A percentile compares a stretch with the other conserved stretches of the same genome.
Evolutionary conservation across 306 rosid species (phyloP).

Genomic region (Sphenostylis stenocarpa): DNA sequence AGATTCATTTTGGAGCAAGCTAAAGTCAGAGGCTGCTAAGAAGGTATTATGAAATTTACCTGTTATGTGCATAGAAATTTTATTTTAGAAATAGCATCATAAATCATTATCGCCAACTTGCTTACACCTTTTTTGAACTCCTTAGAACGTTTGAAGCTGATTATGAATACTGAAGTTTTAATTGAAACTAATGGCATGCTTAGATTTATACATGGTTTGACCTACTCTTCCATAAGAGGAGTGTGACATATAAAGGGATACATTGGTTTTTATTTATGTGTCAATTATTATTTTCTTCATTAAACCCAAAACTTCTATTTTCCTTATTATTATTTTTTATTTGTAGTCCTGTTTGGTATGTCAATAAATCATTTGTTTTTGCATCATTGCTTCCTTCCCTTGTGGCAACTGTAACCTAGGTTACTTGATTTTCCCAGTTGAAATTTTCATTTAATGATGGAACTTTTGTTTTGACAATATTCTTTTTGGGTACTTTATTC

Average conservation of each 20-base stretch:
- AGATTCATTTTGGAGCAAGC: conserved; percentile 88
- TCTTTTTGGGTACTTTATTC: background rate
- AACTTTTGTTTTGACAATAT: background rate
- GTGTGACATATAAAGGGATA: background rate
- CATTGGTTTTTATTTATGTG: conserved; percentile 5
- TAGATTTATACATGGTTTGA: background rate
- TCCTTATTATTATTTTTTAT: background rate
- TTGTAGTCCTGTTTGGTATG: background rate
- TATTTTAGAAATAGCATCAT: conserved; percentile 6
- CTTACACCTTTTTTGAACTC: background rate
- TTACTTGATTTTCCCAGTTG: background rate
- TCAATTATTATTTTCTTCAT: background rate
- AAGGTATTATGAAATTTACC: conserved; percentile 54
- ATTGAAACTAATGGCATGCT: background rate
- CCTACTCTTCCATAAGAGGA: background rate
- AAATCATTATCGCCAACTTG: background rate
- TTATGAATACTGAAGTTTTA: conserved; percentile 13
- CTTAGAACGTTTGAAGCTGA: conserved; percentile 5
- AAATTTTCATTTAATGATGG: background rate
- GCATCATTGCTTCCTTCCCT: background rate
- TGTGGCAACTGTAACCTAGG: background rate
- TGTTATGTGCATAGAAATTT: background rate
- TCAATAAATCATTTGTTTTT: background rate
- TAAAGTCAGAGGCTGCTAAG: conserved; percentile 66
- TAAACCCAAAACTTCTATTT: background rate